A percentile compares a stretch with the other conserved stretches of the same genome.
phyloP scores from a whole-genome alignment of 192 early-diverging fungal genomes.

The Backusella tarrabulga region DNA sequence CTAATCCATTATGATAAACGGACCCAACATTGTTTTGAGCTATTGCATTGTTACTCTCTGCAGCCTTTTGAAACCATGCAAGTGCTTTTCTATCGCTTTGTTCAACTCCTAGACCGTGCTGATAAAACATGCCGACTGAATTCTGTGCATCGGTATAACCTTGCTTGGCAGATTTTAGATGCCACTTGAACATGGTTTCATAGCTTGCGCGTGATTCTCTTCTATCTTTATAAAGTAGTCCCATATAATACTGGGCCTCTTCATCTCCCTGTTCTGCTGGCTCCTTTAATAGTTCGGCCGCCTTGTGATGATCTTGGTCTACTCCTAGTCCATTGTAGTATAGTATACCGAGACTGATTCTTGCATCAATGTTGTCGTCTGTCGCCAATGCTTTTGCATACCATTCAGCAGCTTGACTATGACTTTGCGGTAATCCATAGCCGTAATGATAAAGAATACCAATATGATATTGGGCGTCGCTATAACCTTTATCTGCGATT shows the following conservation, averaged over 20 bases:
- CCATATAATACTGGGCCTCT: neutral
- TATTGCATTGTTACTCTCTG: neutral
- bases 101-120: neutral
- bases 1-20: neutral
- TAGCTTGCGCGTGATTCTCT: neutral
- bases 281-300: neutral
- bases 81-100: neutral
- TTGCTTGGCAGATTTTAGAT: conserved; percentile 6
- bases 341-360: neutral
- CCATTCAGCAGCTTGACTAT: neutral
- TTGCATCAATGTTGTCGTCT: neutral
- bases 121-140: neutral
- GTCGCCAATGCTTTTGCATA: neutral
- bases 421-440: neutral
- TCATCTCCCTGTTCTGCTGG: neutral
- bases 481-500: neutral
- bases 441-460: neutral
- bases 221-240: neutral
- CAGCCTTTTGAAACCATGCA: neutral
- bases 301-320: neutral
- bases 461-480: neutral
- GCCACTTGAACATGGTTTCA: neutral
- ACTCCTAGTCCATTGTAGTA: neutral
- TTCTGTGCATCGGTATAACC: neutral
- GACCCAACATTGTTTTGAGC: neutral